Percentiles rank a stretch among this genome's conserved stretches.
These are phyloP conservation scores for Arabidopsis hybrid DNA, from an alignment of 441 rosid genomes.

Conservation along the genomic window DNA sequence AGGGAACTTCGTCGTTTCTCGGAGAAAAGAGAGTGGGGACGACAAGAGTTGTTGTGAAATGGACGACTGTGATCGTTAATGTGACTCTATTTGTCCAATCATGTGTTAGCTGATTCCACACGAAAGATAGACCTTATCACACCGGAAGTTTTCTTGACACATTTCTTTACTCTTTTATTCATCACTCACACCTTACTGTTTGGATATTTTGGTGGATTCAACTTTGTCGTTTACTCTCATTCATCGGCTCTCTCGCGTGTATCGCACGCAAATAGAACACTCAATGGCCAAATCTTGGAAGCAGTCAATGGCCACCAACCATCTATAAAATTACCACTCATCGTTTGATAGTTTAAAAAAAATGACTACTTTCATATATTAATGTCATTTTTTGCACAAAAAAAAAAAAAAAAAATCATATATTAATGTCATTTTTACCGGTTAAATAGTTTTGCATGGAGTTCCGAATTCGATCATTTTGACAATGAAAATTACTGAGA, in stretches of 20 bases:
- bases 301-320: not conserved
- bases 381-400: too few species aligned
- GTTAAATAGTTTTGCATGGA: too few species aligned
- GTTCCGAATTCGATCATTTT: too few species aligned
- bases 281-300: not conserved
- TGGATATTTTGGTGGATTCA: slow-evolving; percentile 4
- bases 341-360: slow-evolving; percentile 17
- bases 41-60: slow-evolving; percentile 35
- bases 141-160: slow-evolving; percentile 37
- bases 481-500: too few species aligned
- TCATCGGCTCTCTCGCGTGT: slow-evolving; percentile 40
- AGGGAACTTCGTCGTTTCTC: slow-evolving; percentile 20
- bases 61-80: slow-evolving; percentile 40
- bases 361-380: not conserved
- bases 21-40: slow-evolving; percentile 11
- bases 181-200: slow-evolving; percentile 45
- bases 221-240: slow-evolving; percentile 10
- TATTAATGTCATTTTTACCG: too few species aligned
- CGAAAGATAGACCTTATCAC: slow-evolving; percentile 47
- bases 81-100: slow-evolving; percentile 47
- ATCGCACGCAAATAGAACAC: slow-evolving; percentile 12
- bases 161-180: slow-evolving; percentile 22
- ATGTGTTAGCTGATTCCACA: slow-evolving; percentile 47
- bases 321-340: not conserved
- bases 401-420: too few species aligned